Conservation (phyloP, 176 grass and related monocot genomes). For the Hordeum marinum region DNA sequence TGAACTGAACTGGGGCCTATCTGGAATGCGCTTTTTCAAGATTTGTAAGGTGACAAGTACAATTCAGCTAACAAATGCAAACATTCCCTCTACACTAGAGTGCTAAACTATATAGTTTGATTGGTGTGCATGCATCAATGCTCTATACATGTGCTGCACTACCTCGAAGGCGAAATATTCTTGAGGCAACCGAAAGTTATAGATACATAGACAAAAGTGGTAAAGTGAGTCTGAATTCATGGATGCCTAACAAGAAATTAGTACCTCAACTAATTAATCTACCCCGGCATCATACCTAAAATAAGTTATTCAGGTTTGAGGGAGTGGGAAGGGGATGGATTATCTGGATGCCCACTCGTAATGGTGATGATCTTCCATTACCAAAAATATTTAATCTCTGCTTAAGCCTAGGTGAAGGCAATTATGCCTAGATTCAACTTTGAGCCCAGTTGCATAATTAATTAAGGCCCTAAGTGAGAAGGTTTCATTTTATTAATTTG, state of each 20-base stretch:
- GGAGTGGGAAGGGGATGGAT: slow-evolving; percentile 32
- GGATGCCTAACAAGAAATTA: slow-evolving; percentile 21
- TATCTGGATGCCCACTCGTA: slow-evolving; percentile 19
- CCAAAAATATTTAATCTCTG: background rate
- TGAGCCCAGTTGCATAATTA: slow-evolving; percentile 18
- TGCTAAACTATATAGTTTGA: background rate
- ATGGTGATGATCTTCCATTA: slow-evolving; percentile 8
- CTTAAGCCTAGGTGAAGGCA: slow-evolving; percentile 26
- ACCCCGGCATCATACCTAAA: slow-evolving; percentile 19
- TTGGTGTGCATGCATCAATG: background rate
- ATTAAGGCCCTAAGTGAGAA: slow-evolving; percentile 15
- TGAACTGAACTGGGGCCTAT: background rate
- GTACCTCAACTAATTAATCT: slow-evolving; percentile 9
- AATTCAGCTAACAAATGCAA: background rate
- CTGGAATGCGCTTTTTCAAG: background rate
- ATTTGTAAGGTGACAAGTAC: background rate
- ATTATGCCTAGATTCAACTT: slow-evolving; percentile 8
- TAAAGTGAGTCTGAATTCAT: slow-evolving; percentile 39
- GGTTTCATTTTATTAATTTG: slow-evolving; percentile 6
- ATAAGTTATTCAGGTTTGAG: slow-evolving; percentile 25
- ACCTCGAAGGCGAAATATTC: slow-evolving; percentile 17
- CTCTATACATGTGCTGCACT: slow-evolving; percentile 11
- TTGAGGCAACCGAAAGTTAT: slow-evolving; percentile 23
- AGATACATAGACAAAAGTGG: background rate
- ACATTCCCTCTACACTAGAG: background rate